Evolutionary conservation across 345 rosid genomes (phyloP).

Genomic region (Linum lewisii): DNA sequence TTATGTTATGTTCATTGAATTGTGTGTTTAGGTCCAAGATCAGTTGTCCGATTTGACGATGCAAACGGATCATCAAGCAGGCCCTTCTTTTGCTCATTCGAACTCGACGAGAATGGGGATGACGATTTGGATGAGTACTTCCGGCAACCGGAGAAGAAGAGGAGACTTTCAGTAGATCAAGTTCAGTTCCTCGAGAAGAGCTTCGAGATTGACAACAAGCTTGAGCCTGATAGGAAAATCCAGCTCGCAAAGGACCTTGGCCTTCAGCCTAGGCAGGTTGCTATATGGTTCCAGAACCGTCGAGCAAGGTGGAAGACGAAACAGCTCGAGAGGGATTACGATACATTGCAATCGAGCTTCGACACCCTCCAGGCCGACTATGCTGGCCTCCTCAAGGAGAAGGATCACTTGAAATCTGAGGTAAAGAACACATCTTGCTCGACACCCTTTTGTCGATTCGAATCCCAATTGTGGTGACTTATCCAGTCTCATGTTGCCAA

Average conservation of each 20-base stretch:
- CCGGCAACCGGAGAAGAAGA: conserved; percentile 9
- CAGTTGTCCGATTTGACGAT: conserved; percentile 24
- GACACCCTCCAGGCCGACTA: conserved; percentile 8
- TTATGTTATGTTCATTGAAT: background rate
- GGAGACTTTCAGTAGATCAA: conserved; percentile 6
- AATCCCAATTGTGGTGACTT: no score
- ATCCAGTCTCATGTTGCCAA: no score
- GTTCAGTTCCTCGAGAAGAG: conserved; percentile 10
- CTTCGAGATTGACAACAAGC: conserved; percentile 10
- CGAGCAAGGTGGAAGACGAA: conserved; percentile 8
- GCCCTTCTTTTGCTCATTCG: conserved; percentile 1
- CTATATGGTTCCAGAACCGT: conserved; percentile 12
- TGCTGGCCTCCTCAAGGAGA: conserved; percentile 8
- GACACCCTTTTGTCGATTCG: background rate
- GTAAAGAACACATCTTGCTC: background rate
- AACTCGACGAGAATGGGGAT: background rate
- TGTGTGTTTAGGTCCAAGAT: conserved; percentile 17
- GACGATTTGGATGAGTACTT: conserved; percentile 8
- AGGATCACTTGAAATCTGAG: background rate
- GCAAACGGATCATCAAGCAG: conserved; percentile 6
- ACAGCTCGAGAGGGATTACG: conserved; percentile 10
- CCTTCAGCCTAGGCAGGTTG: conserved; percentile 11
- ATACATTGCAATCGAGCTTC: conserved; percentile 4
- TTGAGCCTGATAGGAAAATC: conserved; percentile 8
- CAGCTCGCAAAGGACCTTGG: conserved; percentile 10